Base-by-base conservation (phyloP, 129 eudicot species). In the Flaveria robusta region DNA sequence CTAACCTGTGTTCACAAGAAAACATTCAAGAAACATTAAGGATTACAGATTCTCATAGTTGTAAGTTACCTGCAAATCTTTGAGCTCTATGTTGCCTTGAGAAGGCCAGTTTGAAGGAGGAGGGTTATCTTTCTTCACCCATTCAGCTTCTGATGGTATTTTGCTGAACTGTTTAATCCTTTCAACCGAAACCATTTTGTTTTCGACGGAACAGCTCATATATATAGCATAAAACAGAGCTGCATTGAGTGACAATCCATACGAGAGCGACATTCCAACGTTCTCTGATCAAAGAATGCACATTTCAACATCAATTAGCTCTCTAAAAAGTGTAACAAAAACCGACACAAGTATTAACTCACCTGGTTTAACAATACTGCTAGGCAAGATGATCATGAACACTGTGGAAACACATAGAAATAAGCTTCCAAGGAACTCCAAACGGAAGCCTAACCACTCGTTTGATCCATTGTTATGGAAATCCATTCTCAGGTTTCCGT, bases 291-390 rank as follows among this genome's bases (percentile, higher is more conserved):
- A 31, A 31, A 31, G 37, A 31, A 31, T 31, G 37, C 37, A 31
- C 37, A 31, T 31, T 31, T 31, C 37, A 31, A 31, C 37, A 70
- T n/a, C 14, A 85, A 11, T 75, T 13, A 64, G 22, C 50, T 47
- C 9, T 75, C 65, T 1, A 49, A 18, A 31, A 31, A 4, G 37
- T 1, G 42, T 26, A 62, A 18, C 42, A 62, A 27, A 39, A 39
- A 63, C 31, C 37, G 7, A 22, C 5, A 24, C 7, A 3, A 7
- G 29, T 5, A 31, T 18, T 31, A 20, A 51, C 54, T 58, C 34
- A 92, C 98, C 98, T 84, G 98, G 96, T 77, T 83, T 85, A 72
- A 92, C 88, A 77, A 90, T 86, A 54, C 85, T 92, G 86, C 94
- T 90, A 27, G 98, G 98, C 64, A 90, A 78, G 31, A 92, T 49